These are phyloP conservation scores for Apostasia ramifera DNA, from an alignment of 106 monocot genomes.

Conservation along the genomic window DNA sequence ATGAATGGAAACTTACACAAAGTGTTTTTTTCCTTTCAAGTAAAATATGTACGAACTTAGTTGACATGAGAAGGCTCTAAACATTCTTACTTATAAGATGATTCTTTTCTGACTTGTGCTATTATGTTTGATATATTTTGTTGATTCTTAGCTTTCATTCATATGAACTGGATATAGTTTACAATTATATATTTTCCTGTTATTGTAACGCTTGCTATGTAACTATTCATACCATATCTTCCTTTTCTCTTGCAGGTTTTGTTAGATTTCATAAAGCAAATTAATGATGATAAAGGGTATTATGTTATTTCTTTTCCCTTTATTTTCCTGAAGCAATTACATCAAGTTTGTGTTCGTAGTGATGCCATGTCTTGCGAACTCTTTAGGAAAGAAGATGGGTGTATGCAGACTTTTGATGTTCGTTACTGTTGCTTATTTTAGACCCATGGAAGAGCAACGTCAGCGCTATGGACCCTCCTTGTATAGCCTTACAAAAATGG, in stretches of 20 bases:
- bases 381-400: background rate
- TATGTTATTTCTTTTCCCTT: background rate
- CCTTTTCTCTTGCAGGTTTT: conserved; percentile 64
- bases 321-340: background rate
- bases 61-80: too few relatives aligned
- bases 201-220: background rate
- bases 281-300: conserved; percentile 99
- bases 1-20: too few relatives aligned
- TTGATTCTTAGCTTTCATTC: background rate
- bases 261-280: conserved; percentile 81
- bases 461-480: conserved; percentile 85
- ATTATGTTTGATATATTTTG: too few relatives aligned
- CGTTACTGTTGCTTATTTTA: conserved; percentile 19
- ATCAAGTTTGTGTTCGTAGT: background rate
- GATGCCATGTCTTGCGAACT: background rate
- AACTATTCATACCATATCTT: background rate
- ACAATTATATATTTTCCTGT: background rate
- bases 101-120: too few relatives aligned
- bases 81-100: too few relatives aligned
- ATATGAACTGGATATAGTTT: background rate
- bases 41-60: too few relatives aligned
- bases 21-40: too few relatives aligned
- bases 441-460: conserved; percentile 99
- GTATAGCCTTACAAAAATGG: conserved; percentile 77
- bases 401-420: background rate